These are phyloP conservation scores for Thecaphora frezii DNA, from an alignment of 1,284 basidiomycete genomes.

Conservation along the genomic window DNA sequence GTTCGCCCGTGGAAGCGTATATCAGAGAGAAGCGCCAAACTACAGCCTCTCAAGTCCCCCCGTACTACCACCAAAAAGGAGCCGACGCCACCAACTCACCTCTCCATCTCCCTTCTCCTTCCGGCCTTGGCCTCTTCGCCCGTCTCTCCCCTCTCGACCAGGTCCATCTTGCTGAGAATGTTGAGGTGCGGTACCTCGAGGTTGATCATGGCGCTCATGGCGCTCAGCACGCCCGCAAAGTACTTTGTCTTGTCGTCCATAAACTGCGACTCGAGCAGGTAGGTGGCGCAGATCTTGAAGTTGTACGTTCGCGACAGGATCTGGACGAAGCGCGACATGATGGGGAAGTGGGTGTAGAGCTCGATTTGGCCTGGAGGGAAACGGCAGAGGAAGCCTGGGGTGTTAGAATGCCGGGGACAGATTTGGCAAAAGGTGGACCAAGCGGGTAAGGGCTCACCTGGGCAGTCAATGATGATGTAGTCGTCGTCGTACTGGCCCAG, in stretches of 20 bases:
- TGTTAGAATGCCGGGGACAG: background rate
- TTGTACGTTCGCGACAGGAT: conserved; percentile 59
- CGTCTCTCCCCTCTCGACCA: conserved; percentile 72
- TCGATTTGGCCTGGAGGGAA: conserved; percentile 84
- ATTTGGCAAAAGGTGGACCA: conserved; percentile 1
- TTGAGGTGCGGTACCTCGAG: conserved; percentile 96
- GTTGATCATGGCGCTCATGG: conserved; percentile 99
- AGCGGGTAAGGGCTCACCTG: conserved; percentile 65
- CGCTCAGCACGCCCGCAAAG: conserved; percentile 95
- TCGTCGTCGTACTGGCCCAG: conserved; percentile 88
- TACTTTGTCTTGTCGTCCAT: conserved; percentile 86
- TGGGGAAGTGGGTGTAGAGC: conserved; percentile 95
- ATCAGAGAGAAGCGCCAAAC: too few species aligned
- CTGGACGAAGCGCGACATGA: conserved; percentile 83
- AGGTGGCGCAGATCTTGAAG: conserved; percentile 62
- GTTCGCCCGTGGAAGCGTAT: too few species aligned
- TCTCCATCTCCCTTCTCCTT: conserved; percentile 64
- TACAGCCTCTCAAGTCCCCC: too few species aligned
- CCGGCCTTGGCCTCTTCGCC: conserved; percentile 60
- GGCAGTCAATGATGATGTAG: conserved; percentile 96
- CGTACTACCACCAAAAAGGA: too few species aligned
- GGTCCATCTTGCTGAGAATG: conserved; percentile 98
- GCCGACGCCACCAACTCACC: conserved; percentile 65
- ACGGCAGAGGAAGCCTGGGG: background rate
- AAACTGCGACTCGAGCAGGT: conserved; percentile 88